Evolutionary conservation across 2,329 filamentous ascomycete genomes (phyloP), one percentile per base, ranked within the genome.

Genomic region (Fonsecaea pedrosoi): DNA sequence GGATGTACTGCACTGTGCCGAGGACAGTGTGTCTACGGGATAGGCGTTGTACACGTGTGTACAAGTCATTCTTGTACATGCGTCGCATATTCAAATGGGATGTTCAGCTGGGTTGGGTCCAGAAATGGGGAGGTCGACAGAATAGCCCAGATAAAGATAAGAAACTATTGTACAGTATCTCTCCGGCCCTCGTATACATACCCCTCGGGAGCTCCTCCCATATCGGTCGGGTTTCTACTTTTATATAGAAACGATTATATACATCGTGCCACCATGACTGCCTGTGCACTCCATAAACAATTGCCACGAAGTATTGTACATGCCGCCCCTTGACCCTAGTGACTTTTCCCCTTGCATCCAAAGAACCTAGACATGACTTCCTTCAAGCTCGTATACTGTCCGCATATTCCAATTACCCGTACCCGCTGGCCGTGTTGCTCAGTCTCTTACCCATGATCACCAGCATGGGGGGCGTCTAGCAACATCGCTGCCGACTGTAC

Each of bases 381-480:
- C 18, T 18, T 50, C 45, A 50, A 50, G 18, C 45, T 25, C 45
- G 45, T 50, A 50, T 50, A 50, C 45, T 12, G 45, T 50, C 18
- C 18, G 18, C 45, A 25, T 50, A 50, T 21, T 25, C n/a, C 3
- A 50, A 30, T 25, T 50, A 9, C 12, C 45, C 45, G 18, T 50
- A 50, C 21, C 9, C 18, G 2, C 21, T 25, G 45, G 21, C 45
- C 18, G 3, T 25, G 45, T 8, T 21, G 45, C 4, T 2, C 21
- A 25, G 25, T 25, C 25, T 25, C 25, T 25, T 25, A 25, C 25
- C 25, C 25, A 25, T 25, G 25, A 2, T 25, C 25, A 25, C 25
- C 25, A 25, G 25, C 25, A 25, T 25, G 25, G 25, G 3, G 25
- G 25, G 18, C 18, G 18, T 25, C 9, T 50, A 50, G 10, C 45